Evolutionary conservation across 345 rosid species (phyloP), one percentile per base, ranked within the genome.

Genomic region (Salix brachista): DNA sequence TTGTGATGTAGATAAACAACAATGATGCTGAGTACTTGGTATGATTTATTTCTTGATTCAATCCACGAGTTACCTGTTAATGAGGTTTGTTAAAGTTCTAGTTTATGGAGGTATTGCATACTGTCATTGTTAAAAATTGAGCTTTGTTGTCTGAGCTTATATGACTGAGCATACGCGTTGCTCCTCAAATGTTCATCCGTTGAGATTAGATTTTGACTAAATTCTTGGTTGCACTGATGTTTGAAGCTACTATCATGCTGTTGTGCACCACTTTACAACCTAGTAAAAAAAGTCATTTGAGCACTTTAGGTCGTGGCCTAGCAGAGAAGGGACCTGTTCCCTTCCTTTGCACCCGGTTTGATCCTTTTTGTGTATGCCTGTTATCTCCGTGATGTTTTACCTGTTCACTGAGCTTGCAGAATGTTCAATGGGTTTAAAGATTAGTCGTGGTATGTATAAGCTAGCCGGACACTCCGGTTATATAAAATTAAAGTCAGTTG

Each of bases 1-100:
- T 79, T 77, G 68, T 65, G 80, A 60, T 85, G 90, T 86, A 83
- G 88, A 86, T 75, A 83, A 50, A 58, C 70, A 72, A 46, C 79
- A 65, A 18, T 16, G 70, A 71, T 71, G 78, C 68, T 67, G 70
- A 64, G 71, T 75, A 79, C 58, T 52, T 18, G 14, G 17, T 70
- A 42, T 39, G 1, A 11, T 62, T 71, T 50, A 44, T 71, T 44
- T 36, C 28, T 36, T 58, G 42, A 56, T 76, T 68, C 67, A 23
- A 58, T 69, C 61, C 46, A 19, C 26, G 56, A 41, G n/a, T 11
- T 41, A 1, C 54, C 54, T 46, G 52, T 46, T 13, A 46, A 3
- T 46, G 52, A 13, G 52, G 14, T 46, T 46, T 13, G 16, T 46
- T 13, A 46, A 46, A 13, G 18, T 16, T 4, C 4, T 46, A 4